phyloP scores from a whole-genome alignment of 257 asterid species.

The Nicotiana benthamiana region DNA sequence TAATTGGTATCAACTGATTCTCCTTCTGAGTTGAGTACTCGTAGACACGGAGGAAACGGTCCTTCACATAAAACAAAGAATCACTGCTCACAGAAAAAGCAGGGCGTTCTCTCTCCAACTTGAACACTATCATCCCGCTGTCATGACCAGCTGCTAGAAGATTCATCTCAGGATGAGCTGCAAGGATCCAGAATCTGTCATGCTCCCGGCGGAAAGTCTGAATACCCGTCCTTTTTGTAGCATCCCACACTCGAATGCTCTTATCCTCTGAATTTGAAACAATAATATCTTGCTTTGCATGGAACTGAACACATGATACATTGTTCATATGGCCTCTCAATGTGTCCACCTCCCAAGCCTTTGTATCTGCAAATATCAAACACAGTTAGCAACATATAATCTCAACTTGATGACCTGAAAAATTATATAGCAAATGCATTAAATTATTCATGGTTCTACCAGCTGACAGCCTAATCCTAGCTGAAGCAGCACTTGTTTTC shows the following conservation, averaged over 20 bases:
- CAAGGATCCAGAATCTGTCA: conserved; percentile 94
- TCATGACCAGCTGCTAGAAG: conserved; percentile 99
- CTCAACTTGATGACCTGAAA: background rate
- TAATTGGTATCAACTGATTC: conserved; percentile 77
- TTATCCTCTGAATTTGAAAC: conserved; percentile 97
- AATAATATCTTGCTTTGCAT: conserved; percentile 84
- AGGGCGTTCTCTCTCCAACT: conserved; percentile 95
- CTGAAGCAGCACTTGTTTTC: background rate
- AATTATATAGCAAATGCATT: background rate
- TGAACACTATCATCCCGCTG: conserved; percentile 96
- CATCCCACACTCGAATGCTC: conserved; percentile 98
- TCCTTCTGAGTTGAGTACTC: conserved; percentile 90
- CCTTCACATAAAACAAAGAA: conserved; percentile 75
- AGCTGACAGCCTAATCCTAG: background rate
- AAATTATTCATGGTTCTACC: background rate
- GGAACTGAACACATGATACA: conserved; percentile 85
- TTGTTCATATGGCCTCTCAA: conserved; percentile 98
- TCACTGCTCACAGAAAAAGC: conserved; percentile 83
- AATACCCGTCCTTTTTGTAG: conserved; percentile 93
- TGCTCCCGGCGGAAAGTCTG: conserved; percentile 98
- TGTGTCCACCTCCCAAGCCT: conserved; percentile 99
- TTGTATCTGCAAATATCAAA: conserved; percentile 54
- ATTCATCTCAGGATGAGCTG: conserved; percentile 97
- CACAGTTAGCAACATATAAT: background rate
- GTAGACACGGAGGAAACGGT: conserved; percentile 69